Evolutionary conservation across 2,329 filamentous ascomycete genomes (phyloP), one percentile per base, ranked within the genome.

Genomic region (Cryphonectria nitschkei): DNA sequence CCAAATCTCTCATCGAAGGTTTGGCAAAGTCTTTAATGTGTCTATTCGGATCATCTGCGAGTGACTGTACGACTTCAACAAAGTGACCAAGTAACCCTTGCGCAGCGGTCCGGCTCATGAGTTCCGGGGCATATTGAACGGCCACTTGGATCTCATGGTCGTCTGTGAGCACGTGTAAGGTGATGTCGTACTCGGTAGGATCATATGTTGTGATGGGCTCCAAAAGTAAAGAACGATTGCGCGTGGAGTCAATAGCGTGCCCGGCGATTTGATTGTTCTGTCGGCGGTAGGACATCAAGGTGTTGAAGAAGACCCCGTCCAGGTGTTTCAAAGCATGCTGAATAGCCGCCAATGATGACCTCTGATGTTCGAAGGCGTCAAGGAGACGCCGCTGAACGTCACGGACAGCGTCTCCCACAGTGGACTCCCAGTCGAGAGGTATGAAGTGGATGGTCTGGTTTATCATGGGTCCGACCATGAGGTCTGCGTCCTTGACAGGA

Each of bases 391-490:
- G 65, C 46, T 69, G 61, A n/a, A 60, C 68, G 39, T 32, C 22
- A 43, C 61, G 52, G 61, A 54, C 65, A 34, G 63, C 50, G 4
- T 66, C 37, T 14, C 43, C 60, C 16, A 65, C 34, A 16, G 50
- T 66, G 16, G 46, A 65, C n/a, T 50, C 50, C 50, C 46, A 32
- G 1, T 39, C 22, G 19, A 69, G n/a, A 14, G 34, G 37, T 19
- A 66, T 41, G 61, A 43, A 61, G 39, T 50, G 54, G n/a, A 56
- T 9, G 19, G 56, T 39, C 34, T 65, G 60, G 46, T 69, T 69
- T 2, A 69, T 69, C 61, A 69, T 52, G 0, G 76, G 76, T 2
- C 75, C 76, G 2, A 74, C 69, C 65, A 77, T 75, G 7, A 76
- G 73, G n/a, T 66, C 67, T 13, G 76, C 71, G 3, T 74, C 75